Evolutionary conservation across 306 rosid genomes (phyloP).

Genomic region (Vicia sativa): DNA sequence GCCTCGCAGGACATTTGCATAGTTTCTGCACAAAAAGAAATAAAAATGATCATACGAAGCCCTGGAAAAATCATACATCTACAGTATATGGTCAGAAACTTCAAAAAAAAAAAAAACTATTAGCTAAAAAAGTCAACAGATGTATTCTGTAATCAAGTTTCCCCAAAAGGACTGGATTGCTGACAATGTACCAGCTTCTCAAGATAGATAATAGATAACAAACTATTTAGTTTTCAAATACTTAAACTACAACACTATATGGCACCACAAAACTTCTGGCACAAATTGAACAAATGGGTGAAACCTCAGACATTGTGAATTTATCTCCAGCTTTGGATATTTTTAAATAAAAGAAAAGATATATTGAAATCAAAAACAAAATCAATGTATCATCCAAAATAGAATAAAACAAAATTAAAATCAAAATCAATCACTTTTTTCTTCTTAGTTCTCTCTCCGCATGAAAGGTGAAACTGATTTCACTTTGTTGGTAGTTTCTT

Average conservation of each 20-base stretch:
- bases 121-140: conserved; percentile 16
- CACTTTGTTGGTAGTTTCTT: not conserved
- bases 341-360: not conserved
- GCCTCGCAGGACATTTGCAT: conserved; percentile 83
- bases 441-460: not conserved
- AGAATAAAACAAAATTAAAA: no score
- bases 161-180: conserved; percentile 7
- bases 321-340: not conserved
- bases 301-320: not conserved
- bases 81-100: conserved; percentile 5
- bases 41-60: conserved; percentile 31
- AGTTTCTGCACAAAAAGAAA: conserved; percentile 60
- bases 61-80: conserved; percentile 10
- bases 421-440: not conserved
- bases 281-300: not conserved
- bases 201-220: conserved; percentile 4
- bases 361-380: not conserved
- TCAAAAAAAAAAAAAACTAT: conserved; percentile 11
- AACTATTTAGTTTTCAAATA: conserved; percentile 24
- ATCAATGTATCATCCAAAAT: not conserved
- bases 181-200: conserved; percentile 15
- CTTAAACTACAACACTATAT: conserved; percentile 3
- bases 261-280: not conserved
- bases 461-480: not conserved
- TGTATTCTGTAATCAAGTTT: conserved; percentile 10